These are phyloP conservation scores for Penicillium canescens DNA, from an alignment of 495 filamentous ascomycete species.

Conservation along the genomic window DNA sequence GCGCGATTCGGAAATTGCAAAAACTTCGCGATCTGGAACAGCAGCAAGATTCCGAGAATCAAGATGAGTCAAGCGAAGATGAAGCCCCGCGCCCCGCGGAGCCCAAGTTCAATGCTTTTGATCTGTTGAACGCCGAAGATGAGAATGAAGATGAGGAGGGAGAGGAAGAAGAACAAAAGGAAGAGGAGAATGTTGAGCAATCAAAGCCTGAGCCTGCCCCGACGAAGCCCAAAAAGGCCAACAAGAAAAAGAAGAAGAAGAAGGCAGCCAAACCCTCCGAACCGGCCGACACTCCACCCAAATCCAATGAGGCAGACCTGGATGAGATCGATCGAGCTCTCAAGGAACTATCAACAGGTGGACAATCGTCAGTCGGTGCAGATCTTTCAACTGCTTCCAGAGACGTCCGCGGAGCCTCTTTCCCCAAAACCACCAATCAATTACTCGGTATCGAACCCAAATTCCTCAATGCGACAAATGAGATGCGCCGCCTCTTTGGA, in stretches of 20 bases:
- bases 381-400: constrained; percentile 21
- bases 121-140: constrained; percentile 54
- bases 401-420: constrained; percentile 44
- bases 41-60: constrained; percentile 49
- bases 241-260: constrained; percentile 52
- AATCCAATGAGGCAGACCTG: constrained; percentile 39
- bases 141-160: constrained; percentile 67
- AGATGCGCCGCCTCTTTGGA: constrained; percentile 94
- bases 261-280: constrained; percentile 25
- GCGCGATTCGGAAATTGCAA: constrained; percentile 76
- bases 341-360: constrained; percentile 54
- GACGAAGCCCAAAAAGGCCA: constrained; percentile 41
- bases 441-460: constrained; percentile 74
- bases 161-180: constrained; percentile 35
- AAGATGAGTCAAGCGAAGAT: constrained; percentile 54
- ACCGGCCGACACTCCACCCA: constrained; percentile 5
- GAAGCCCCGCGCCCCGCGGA: constrained; percentile 36
- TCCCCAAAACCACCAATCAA: constrained; percentile 43
- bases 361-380: constrained; percentile 15
- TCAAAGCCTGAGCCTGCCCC: constrained; percentile 17
- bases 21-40: constrained; percentile 63
- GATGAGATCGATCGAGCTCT: constrained; percentile 88
- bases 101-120: constrained; percentile 51
- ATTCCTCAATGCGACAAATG: constrained; percentile 82
- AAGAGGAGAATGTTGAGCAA: constrained; percentile 30